Evolutionary conservation across 805 yeast species (phyloP).

Genomic region (Blastobotrys peoriensis): DNA sequence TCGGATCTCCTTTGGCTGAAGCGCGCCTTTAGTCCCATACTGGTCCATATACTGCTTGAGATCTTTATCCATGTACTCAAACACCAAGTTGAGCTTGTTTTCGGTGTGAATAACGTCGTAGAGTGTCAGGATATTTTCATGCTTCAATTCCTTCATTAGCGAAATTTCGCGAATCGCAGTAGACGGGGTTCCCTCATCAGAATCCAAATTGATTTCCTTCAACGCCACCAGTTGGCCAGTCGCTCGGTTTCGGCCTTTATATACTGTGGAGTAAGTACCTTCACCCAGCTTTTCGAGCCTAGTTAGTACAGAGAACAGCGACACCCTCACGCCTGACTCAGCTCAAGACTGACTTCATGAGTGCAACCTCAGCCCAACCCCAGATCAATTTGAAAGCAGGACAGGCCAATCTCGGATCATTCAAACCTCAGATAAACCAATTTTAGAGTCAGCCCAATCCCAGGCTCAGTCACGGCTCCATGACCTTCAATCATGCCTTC

Average conservation of each 20-base stretch:
- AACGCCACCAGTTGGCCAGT: constrained; percentile 89
- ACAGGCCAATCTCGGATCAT: no score
- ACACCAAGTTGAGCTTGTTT: constrained; percentile 87
- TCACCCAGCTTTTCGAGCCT: constrained; percentile 81
- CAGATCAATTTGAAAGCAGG: no score
- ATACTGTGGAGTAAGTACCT: constrained; percentile 98
- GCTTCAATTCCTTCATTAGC: constrained; percentile 87
- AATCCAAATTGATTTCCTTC: constrained; percentile 89
- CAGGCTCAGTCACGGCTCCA: no score
- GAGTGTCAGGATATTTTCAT: constrained; percentile 84
- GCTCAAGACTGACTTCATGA: not conserved
- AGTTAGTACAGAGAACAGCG: constrained; percentile 8
- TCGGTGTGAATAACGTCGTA: constrained; percentile 97
- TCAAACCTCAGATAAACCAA: no score
- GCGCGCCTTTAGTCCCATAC: constrained; percentile 69
- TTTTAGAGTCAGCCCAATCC: no score
- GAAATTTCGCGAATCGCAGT: constrained; percentile 97
- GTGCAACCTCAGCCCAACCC: no score
- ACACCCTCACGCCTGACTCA: not conserved
- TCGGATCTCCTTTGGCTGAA: constrained; percentile 68
- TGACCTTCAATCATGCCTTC: no score
- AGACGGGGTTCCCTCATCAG: constrained; percentile 98
- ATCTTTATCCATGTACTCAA: constrained; percentile 91
- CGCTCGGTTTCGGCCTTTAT: constrained; percentile 81
- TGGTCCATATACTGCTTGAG: constrained; percentile 91